A percentile compares a stretch with the other conserved stretches of the same genome.
These are phyloP conservation scores for Paraphoma sp. DNA, from an alignment of 2,329 filamentous ascomycete genomes.

Conservation along the genomic window DNA sequence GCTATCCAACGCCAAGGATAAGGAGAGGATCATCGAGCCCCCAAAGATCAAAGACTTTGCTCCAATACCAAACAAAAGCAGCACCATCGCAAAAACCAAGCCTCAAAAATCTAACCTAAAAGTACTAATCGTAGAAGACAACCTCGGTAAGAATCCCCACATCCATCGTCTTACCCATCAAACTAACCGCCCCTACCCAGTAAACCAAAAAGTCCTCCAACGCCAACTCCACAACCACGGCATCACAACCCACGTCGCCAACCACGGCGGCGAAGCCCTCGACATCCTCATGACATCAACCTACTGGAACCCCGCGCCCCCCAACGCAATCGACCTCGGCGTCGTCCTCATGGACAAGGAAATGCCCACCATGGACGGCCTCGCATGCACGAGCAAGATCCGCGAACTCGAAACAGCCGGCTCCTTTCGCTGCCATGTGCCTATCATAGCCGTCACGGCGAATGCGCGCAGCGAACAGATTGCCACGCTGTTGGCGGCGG, in stretches of 20 bases:
- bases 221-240: constrained; percentile 58
- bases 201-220: constrained; percentile 58
- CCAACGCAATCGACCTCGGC: constrained; percentile 33
- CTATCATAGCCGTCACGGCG: constrained; percentile 52
- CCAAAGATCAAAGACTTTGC: constrained; percentile 48
- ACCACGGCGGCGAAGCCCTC: constrained; percentile 58
- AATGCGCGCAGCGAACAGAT: constrained; percentile 52
- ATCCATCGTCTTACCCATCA: not conserved
- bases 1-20: constrained; percentile 39
- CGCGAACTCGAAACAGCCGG: constrained; percentile 46
- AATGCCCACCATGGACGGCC: constrained; percentile 52
- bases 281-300: constrained; percentile 52
- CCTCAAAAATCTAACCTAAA: constrained; percentile 29
- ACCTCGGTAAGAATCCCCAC: constrained; percentile 33
- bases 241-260: constrained; percentile 55
- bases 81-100: constrained; percentile 10
- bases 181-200: constrained; percentile 38
- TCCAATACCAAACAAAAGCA: constrained; percentile 14
- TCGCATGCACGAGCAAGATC: constrained; percentile 47
- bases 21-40: constrained; percentile 16
- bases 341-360: constrained; percentile 50
- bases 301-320: constrained; percentile 47
- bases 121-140: constrained; percentile 53
- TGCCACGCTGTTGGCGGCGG: constrained; percentile 43
- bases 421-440: constrained; percentile 42